Evolutionary conservation across 176 grass and related monocot species (phyloP), one percentile per base, ranked within the genome.

Genomic region (Elymus sibiricus): DNA sequence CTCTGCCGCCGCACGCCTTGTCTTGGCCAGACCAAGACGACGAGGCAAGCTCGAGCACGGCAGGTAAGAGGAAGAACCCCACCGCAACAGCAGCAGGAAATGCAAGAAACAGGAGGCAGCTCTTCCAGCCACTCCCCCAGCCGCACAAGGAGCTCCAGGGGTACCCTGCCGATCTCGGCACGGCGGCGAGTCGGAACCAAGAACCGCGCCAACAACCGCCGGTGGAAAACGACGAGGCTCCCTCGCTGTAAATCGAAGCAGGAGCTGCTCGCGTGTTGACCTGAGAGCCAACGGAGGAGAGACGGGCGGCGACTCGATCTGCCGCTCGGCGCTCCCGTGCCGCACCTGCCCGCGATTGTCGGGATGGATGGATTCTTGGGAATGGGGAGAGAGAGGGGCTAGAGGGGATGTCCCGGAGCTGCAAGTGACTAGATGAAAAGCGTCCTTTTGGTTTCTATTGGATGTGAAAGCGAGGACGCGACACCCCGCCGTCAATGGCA

Each of bases 391-490:
- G 69, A 76, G 27, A 69, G 65, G 88, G 73, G 46, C 51, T 46
- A 1, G 72, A 75, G 72, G 72, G 40, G 70, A 64, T 58, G 39
- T 37, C 9, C 19, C 17, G 40, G 53, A 81, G 73, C 13, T 62
- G 26, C 88, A 78, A 79, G 58, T 74, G 81, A 84, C 34, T 47
- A 70, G 70, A 72, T 15, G 79, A 83, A 86, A 49, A 16, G 49
- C 40, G 73, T 11, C 73, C 16, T 84, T 82, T 84, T 78, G 83
- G 79, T 27, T 68, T 78, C 77, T 11, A 55, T 82, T 82, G 84
- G 84, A 79, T 86, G 88, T 86, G 88, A 90, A 86, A 86, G 39
- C 73, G 55, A 62, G 10, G 64, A 78, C 42, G 39, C 38, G 39
- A 37, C 69, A 73, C 74, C 6, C 42, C 84, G 84, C 88, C 84